Conservation (phyloP, 805 yeast species). For the Ogataea degrootiae region DNA sequence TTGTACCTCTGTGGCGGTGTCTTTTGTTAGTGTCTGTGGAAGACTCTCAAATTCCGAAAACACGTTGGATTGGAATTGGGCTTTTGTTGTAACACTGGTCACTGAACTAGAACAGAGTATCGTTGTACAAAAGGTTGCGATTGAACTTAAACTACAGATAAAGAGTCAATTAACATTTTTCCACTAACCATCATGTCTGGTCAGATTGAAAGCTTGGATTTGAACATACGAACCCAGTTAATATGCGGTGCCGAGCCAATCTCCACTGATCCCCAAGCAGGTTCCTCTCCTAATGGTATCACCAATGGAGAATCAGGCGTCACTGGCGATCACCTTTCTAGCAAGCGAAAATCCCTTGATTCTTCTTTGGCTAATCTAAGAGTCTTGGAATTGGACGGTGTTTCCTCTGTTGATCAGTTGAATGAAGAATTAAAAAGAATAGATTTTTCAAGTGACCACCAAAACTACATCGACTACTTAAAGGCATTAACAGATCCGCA, state of each 20-base stretch:
- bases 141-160: too few relatives aligned
- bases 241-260: conserved; percentile 1
- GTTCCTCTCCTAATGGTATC: too few relatives aligned
- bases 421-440: not conserved
- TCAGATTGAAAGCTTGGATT: conserved; percentile 1
- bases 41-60: too few relatives aligned
- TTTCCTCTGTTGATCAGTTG: not conserved
- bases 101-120: too few relatives aligned
- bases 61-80: not conserved
- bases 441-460: not conserved
- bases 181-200: too few relatives aligned
- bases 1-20: too few relatives aligned
- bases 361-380: not conserved
- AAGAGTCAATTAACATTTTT: too few relatives aligned
- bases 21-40: too few relatives aligned
- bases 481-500: not conserved
- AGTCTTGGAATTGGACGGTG: not conserved
- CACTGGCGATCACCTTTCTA: too few relatives aligned
- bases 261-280: not conserved
- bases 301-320: too few relatives aligned
- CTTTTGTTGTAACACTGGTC: not conserved
- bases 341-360: too few relatives aligned
- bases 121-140: too few relatives aligned
- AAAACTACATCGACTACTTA: not conserved
- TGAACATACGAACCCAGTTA: not conserved